A percentile compares a stretch with the other conserved stretches of the same genome.
phyloP scores from a whole-genome alignment of 352 stramenopile genomes.

The Phytophthora constricta region DNA sequence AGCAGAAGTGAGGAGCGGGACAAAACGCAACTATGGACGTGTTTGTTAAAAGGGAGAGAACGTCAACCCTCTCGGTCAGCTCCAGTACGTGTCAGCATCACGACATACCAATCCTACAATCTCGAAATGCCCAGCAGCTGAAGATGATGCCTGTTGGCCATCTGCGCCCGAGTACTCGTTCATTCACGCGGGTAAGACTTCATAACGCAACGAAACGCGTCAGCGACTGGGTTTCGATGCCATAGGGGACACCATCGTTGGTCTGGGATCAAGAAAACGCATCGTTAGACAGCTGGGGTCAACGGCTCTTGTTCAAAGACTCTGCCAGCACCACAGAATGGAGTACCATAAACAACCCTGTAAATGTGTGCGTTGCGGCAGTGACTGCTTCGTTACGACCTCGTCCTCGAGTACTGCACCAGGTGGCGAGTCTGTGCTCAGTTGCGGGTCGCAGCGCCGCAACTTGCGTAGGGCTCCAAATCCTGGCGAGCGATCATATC shows the following conservation, averaged over 20 bases:
- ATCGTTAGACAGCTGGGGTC: not conserved
- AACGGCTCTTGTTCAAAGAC: not conserved
- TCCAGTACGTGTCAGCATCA: not conserved
- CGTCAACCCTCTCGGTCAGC: not conserved
- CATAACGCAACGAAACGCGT: constrained; percentile 1
- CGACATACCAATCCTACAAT: not conserved
- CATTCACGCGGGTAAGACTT: constrained; percentile 19
- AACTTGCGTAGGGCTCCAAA: not conserved
- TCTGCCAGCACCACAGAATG: not conserved
- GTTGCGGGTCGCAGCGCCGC: not conserved
- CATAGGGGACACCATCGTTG: not conserved
- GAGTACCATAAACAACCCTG: no score
- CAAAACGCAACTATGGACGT: not conserved
- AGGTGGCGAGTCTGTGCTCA: no score
- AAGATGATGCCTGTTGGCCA: not conserved
- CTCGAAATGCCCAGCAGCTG: constrained; percentile 3
- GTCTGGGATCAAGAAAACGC: not conserved
- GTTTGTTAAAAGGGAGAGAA: constrained; percentile 10
- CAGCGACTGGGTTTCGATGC: not conserved
- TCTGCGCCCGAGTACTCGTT: not conserved
- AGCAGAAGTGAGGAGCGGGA: constrained; percentile 20
- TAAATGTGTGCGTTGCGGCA: no score
- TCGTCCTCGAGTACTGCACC: no score
- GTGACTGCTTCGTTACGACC: no score
- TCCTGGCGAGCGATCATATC: not conserved